Evolutionary conservation across 805 yeast genomes (phyloP).

Genomic region (Ascoidea tarda): DNA sequence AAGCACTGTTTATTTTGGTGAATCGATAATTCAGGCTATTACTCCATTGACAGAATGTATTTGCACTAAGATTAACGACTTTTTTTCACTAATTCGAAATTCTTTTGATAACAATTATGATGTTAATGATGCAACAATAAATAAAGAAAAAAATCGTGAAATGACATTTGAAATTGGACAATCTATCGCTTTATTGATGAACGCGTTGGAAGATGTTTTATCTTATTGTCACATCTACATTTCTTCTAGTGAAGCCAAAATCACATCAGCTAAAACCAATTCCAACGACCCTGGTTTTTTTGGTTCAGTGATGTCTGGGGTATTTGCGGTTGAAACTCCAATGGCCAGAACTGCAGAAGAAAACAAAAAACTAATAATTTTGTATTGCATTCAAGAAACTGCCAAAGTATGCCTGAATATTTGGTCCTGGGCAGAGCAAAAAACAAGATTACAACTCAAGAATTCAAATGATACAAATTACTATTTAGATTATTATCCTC

Average conservation of each 20-base stretch:
- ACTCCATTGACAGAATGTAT: constrained; percentile 38
- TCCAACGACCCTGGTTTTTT: constrained; percentile 15
- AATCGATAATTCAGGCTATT: constrained; percentile 40
- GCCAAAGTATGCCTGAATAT: constrained; percentile 39
- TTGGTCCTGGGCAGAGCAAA: constrained; percentile 57
- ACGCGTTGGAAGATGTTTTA: constrained; percentile 56
- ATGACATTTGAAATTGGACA: constrained; percentile 25
- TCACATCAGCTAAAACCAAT: constrained; percentile 6
- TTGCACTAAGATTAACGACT: constrained; percentile 22
- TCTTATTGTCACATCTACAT: constrained; percentile 11
- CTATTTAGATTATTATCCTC: constrained; percentile 5
- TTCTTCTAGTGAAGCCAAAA: constrained; percentile 11
- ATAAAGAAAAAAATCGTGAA: constrained; percentile 10
- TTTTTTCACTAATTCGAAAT: constrained; percentile 18
- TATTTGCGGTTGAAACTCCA: constrained; percentile 59
- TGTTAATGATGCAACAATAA: constrained; percentile 10
- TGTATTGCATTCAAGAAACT: constrained; percentile 52
- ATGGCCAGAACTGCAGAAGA: constrained; percentile 31
- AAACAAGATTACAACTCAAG: constrained; percentile 11
- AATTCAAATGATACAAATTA: neutral
- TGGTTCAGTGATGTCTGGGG: constrained; percentile 64
- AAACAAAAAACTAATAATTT: constrained; percentile 38
- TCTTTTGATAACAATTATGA: constrained; percentile 8
- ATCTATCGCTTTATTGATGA: constrained; percentile 28
- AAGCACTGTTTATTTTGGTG: constrained; percentile 35